A percentile compares a stretch with the other conserved stretches of the same genome.
These are phyloP conservation scores for Anthostomella pinea DNA, from an alignment of 2,329 filamentous ascomycete genomes.

Conservation along the genomic window DNA sequence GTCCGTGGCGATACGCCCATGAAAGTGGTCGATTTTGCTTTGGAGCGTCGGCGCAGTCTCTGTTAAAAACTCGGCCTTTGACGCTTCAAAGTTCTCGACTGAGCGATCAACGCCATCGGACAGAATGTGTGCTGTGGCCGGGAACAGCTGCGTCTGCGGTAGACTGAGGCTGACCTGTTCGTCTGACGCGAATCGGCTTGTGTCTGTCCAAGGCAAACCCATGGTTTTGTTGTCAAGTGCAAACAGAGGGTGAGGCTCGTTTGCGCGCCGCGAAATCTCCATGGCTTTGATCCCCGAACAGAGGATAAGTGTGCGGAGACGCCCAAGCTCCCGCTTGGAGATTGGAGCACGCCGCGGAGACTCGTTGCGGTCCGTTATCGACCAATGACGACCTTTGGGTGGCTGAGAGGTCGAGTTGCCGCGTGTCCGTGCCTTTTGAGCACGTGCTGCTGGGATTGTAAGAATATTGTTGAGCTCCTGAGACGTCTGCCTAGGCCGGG, in stretches of 20 bases:
- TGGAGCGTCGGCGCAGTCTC: constrained; percentile 54
- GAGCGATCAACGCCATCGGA: constrained; percentile 45
- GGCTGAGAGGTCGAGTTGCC: constrained; percentile 9
- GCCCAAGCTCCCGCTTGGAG: constrained; percentile 72
- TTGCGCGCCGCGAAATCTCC: constrained; percentile 68
- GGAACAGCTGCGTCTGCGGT: constrained; percentile 45
- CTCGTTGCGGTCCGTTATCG: constrained; percentile 44
- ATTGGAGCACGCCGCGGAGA: constrained; percentile 41
- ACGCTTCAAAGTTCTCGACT: constrained; percentile 54
- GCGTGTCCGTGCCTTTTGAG: constrained; percentile 2
- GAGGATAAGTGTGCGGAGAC: constrained; percentile 73
- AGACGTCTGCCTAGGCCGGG: constrained; percentile 32
- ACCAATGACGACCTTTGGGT: constrained; percentile 42
- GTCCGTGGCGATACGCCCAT: constrained; percentile 48
- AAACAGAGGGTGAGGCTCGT: constrained; percentile 42
- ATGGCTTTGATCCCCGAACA: constrained; percentile 87
- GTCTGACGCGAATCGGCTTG: constrained; percentile 38
- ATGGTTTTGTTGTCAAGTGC: constrained; percentile 23
- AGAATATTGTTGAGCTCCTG: constrained; percentile 35
- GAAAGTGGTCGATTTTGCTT: constrained; percentile 45
- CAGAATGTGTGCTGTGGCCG: constrained; percentile 51
- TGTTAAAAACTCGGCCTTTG: constrained; percentile 57
- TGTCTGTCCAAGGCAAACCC: constrained; percentile 40
- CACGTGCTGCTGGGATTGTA: constrained; percentile 23
- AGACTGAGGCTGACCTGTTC: constrained; percentile 34